Percentiles rank a stretch among this genome's conserved stretches.
Evolutionary conservation across 208 protist species (phyloP).

Genomic region (Leishmania amazonensis): DNA sequence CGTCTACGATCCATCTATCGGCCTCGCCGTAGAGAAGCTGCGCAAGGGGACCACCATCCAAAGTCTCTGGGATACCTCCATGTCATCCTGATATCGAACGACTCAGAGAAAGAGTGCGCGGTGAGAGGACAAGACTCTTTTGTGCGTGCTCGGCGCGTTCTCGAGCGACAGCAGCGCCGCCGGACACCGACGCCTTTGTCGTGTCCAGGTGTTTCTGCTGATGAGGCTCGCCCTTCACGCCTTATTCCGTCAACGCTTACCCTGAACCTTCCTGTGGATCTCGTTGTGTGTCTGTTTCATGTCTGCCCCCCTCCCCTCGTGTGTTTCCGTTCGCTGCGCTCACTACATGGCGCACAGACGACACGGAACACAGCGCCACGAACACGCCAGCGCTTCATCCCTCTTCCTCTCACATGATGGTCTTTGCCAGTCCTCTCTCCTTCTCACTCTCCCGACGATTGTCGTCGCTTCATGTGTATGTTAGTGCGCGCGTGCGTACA

Average conservation of each 20-base stretch:
- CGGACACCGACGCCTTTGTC: background rate
- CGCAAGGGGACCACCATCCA: constrained; percentile 75
- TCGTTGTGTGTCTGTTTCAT: background rate
- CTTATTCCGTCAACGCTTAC: background rate
- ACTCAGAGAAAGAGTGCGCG: background rate
- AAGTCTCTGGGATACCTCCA: constrained; percentile 76
- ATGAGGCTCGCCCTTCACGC: background rate
- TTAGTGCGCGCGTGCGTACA: background rate
- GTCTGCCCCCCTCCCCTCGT: background rate
- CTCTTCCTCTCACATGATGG: background rate
- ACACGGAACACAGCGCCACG: background rate
- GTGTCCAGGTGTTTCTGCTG: background rate
- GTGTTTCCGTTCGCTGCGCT: background rate
- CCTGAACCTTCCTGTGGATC: background rate
- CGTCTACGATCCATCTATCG: constrained; percentile 79
- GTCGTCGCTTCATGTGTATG: background rate
- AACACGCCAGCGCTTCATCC: background rate
- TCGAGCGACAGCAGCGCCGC: background rate
- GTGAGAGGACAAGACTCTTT: background rate
- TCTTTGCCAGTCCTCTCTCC: background rate
- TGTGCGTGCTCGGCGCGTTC: background rate
- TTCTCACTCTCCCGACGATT: background rate
- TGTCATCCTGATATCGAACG: constrained; percentile 11
- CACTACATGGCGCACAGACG: background rate
- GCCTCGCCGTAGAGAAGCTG: constrained; percentile 93